These are phyloP conservation scores for Pseudogymnoascus sp. DNA, from an alignment of 2,329 filamentous ascomycete genomes.

Conservation along the genomic window DNA sequence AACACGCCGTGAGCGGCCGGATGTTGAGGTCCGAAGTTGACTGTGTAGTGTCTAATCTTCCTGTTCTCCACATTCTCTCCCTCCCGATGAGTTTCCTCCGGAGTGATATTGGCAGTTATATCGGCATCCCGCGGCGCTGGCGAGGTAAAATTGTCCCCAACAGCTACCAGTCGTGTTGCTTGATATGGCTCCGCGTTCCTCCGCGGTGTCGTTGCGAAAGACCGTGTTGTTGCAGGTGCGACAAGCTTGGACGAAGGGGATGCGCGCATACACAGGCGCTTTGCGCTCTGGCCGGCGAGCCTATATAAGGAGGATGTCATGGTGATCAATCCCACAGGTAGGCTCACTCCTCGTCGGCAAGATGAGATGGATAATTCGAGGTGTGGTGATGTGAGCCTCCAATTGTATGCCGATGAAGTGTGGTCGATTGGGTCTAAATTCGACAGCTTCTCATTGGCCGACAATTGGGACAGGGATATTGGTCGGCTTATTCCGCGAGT, in stretches of 20 bases:
- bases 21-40: constrained; percentile 99
- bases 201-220: constrained; percentile 62
- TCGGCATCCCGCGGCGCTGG: constrained; percentile 31
- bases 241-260: constrained; percentile 31
- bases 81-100: constrained; percentile 38
- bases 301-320: constrained; percentile 71
- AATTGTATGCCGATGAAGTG: constrained; percentile 12
- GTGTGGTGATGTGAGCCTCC: constrained; percentile 12
- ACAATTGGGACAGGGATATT: background rate
- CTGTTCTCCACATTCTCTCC: constrained; percentile 49
- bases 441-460: constrained; percentile 11
- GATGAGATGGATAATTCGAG: constrained; percentile 9
- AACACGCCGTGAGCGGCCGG: constrained; percentile 97
- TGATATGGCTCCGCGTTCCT: constrained; percentile 55
- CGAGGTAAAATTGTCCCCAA: constrained; percentile 56
- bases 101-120: constrained; percentile 20
- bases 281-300: constrained; percentile 65
- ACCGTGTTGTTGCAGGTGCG: constrained; percentile 41
- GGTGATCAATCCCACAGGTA: constrained; percentile 29
- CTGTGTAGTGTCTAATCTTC: constrained; percentile 97
- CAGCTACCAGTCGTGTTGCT: constrained; percentile 45
- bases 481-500: constrained; percentile 4
- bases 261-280: constrained; percentile 55
- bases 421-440: constrained; percentile 13
- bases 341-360: constrained; percentile 17